Conservation (phyloP, 1,284 basidiomycete genomes). For the Ganoderma boninense region DNA sequence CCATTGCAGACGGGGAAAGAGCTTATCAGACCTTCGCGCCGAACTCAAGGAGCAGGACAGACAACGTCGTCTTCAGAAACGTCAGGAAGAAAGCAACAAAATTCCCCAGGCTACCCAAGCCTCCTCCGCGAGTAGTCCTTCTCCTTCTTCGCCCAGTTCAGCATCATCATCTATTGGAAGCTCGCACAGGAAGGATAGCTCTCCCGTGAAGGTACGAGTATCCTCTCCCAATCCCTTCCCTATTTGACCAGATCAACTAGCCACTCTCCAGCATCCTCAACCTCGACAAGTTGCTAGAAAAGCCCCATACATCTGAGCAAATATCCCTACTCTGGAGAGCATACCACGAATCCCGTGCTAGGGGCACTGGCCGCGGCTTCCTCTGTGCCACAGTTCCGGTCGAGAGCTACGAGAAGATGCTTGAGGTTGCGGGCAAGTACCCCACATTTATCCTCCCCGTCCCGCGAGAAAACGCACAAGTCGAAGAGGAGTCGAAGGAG, state of each 20-base stretch:
- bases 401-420: conserved; percentile 79
- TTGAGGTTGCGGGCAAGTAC: conserved; percentile 66
- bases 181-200: conserved; percentile 64
- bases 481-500: conserved; percentile 40
- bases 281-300: conserved; percentile 71
- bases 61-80: conserved; percentile 36
- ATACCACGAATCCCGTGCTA: conserved; percentile 82
- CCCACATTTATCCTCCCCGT: conserved; percentile 85
- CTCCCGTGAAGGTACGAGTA: conserved; percentile 70
- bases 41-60: conserved; percentile 42
- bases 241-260: conserved; percentile 49
- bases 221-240: not conserved
- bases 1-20: conserved; percentile 37
- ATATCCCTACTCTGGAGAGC: conserved; percentile 88
- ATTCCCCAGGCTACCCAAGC: conserved; percentile 25
- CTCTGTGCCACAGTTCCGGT: conserved; percentile 84
- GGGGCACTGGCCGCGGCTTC: conserved; percentile 82
- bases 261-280: conserved; percentile 85
- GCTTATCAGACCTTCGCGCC: conserved; percentile 39
- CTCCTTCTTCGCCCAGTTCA: conserved; percentile 27
- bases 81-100: conserved; percentile 38
- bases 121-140: conserved; percentile 32
- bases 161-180: conserved; percentile 22
- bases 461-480: conserved; percentile 53
- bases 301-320: conserved; percentile 76